phyloP scores from a whole-genome alignment of 805 yeast genomes.

The Maudiozyma bulderi region DNA sequence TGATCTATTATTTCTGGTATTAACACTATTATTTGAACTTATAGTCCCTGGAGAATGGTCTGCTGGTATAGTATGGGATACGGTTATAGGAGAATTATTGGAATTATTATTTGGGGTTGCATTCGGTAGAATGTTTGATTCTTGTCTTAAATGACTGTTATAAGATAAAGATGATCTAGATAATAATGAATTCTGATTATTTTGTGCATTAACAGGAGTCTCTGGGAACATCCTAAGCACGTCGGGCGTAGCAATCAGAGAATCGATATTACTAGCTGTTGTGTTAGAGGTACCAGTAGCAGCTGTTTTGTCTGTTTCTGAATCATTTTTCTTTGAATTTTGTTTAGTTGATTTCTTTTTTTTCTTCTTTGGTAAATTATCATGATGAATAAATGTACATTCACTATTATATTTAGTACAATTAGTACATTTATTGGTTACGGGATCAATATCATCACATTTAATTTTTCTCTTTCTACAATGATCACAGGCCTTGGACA shows the following conservation, averaged over 20 bases:
- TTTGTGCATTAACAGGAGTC: background rate
- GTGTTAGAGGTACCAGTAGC: background rate
- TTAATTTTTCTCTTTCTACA: constrained; percentile 27
- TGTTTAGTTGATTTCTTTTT: background rate
- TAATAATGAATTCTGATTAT: too few species aligned
- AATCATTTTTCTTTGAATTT: background rate
- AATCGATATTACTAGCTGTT: background rate
- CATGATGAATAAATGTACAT: constrained; percentile 20
- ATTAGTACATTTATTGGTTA: constrained; percentile 20
- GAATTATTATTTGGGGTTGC: too few species aligned
- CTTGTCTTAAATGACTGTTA: too few species aligned
- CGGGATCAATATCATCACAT: constrained; percentile 19
- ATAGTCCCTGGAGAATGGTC: too few species aligned
- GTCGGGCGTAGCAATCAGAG: background rate
- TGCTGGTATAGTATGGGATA: too few species aligned
- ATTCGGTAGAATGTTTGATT: too few species aligned
- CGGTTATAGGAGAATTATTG: too few species aligned
- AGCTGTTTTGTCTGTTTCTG: background rate
- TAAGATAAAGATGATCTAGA: too few species aligned
- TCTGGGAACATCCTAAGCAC: background rate
- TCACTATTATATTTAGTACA: constrained; percentile 19
- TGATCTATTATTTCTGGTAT: background rate
- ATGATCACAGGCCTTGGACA: constrained; percentile 26
- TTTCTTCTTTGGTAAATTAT: background rate
- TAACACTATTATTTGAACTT: background rate